These are phyloP conservation scores for Yamadazyma paraphyllophila DNA, from an alignment of 805 yeast genomes.

Conservation along the genomic window DNA sequence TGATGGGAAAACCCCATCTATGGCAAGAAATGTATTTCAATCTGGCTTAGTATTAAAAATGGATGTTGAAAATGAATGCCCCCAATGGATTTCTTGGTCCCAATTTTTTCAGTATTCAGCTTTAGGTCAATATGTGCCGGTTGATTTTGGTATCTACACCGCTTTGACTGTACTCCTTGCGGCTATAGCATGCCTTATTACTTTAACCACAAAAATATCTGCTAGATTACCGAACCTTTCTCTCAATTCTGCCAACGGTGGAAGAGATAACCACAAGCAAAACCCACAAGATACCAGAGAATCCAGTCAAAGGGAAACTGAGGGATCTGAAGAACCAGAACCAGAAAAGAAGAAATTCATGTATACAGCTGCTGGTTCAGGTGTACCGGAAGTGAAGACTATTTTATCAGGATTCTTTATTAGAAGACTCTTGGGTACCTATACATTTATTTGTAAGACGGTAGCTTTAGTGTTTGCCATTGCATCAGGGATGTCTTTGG, in stretches of 20 bases:
- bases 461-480: conserved; percentile 50
- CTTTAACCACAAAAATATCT: conserved; percentile 45
- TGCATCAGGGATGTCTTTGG: conserved; percentile 56
- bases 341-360: conserved; percentile 21
- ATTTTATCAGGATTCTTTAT: conserved; percentile 59
- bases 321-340: neutral
- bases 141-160: conserved; percentile 38
- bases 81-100: conserved; percentile 48
- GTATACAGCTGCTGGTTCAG: conserved; percentile 57
- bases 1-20: conserved; percentile 3
- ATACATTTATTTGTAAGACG: conserved; percentile 50
- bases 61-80: conserved; percentile 20
- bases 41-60: conserved; percentile 18
- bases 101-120: conserved; percentile 19
- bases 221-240: conserved; percentile 10
- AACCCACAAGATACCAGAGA: neutral
- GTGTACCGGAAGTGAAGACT: conserved; percentile 62
- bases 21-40: conserved; percentile 18
- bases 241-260: neutral
- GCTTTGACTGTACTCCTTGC: conserved; percentile 43
- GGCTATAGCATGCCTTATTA: conserved; percentile 40
- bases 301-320: neutral
- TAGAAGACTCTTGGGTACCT: conserved; percentile 49
- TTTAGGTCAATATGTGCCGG: conserved; percentile 9
- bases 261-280: neutral